phyloP scores from a whole-genome alignment of 768 basidiomycete genomes.

The Wakefieldia striispora region DNA sequence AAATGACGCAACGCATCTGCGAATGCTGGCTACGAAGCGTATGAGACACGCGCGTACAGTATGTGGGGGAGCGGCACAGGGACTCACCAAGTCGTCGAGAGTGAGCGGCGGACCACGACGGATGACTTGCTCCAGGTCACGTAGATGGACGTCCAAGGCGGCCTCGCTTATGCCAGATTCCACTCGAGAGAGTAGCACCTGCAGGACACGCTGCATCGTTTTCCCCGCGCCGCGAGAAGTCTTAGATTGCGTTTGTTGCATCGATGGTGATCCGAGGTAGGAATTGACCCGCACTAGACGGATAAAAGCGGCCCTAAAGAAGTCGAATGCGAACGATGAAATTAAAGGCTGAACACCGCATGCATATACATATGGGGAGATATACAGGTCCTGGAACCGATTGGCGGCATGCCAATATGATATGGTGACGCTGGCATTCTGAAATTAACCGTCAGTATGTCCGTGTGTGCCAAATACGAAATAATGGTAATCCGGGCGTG shows the following conservation, averaged over 20 bases:
- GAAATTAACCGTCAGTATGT: background rate
- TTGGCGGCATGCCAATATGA: background rate
- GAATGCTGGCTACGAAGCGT: conserved; percentile 41
- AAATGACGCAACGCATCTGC: conserved; percentile 46
- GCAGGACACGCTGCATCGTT: conserved; percentile 7
- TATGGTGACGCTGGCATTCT: conserved; percentile 7
- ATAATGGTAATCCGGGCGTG: no score
- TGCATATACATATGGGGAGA: no score
- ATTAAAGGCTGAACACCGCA: no score
- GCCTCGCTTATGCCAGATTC: conserved; percentile 2
- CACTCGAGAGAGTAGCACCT: conserved; percentile 14
- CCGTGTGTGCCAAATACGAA: background rate
- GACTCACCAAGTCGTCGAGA: conserved; percentile 28
- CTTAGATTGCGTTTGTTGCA: conserved; percentile 3
- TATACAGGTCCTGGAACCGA: no score
- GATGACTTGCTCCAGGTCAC: conserved; percentile 29
- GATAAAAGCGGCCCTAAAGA: background rate
- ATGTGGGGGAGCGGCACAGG: background rate
- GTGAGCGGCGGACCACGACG: conserved; percentile 26
- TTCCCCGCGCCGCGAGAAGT: background rate
- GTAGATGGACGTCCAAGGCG: conserved; percentile 4
- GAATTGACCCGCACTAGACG: background rate
- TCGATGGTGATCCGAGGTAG: background rate
- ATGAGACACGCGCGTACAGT: background rate
- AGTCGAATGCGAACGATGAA: background rate